phyloP scores from a whole-genome alignment of 2,329 filamentous ascomycete species.

The Ophiocordyceps camponoti-leonardi region DNA sequence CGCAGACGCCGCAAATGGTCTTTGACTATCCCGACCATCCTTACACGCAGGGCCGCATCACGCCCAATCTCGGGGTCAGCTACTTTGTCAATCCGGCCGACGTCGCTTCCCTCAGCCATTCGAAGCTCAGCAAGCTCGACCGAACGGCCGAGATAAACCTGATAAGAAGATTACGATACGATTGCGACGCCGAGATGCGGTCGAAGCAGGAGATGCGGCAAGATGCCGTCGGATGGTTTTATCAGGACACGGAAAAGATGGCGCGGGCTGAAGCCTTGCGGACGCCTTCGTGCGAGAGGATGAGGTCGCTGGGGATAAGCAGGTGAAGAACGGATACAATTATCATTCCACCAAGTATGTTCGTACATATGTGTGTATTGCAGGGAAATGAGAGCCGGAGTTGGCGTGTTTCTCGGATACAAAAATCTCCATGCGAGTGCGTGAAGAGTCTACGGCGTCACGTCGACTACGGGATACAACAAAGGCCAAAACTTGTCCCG shows the following conservation, averaged over 20 bases:
- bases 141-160: conserved; percentile 58
- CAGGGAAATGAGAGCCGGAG: conserved; percentile 1
- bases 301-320: conserved; percentile 21
- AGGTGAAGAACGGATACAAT: background rate
- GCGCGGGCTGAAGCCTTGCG: conserved; percentile 41
- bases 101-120: conserved; percentile 48
- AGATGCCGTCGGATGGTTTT: conserved; percentile 78
- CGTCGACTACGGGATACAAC: background rate
- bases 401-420: conserved; percentile 1
- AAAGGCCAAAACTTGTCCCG: background rate
- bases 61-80: conserved; percentile 51
- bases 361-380: background rate
- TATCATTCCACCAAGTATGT: too few species aligned
- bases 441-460: too few species aligned
- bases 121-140: conserved; percentile 61
- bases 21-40: conserved; percentile 58
- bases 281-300: conserved; percentile 34
- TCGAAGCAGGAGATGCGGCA: conserved; percentile 51
- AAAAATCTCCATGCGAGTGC: too few species aligned
- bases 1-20: conserved; percentile 50
- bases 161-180: conserved; percentile 45
- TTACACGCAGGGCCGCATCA: conserved; percentile 57
- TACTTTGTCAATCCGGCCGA: conserved; percentile 79
- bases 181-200: conserved; percentile 60
- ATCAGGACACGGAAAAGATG: conserved; percentile 64